Base-by-base conservation (phyloP, 495 filamentous ascomycete species). In the Talaromyces thailandensis region DNA sequence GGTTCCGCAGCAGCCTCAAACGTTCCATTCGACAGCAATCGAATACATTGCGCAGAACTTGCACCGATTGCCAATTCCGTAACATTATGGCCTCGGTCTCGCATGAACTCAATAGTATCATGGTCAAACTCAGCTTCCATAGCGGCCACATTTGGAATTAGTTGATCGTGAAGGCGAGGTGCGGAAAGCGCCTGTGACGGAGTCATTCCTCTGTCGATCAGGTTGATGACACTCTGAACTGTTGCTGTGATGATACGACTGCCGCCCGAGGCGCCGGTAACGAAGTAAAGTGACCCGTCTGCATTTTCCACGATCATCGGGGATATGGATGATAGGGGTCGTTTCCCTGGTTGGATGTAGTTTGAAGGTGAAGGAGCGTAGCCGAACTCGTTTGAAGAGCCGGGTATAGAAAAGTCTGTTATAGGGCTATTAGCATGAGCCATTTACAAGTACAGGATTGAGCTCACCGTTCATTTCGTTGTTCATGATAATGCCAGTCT, bases 401-500 rank as follows among this genome's bases (percentile, higher is more conserved):
- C 82, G 3, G 92, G 92, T 58, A 92, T 89, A n/a, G 84, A 88
- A 77, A 93, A 93, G 63, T 86, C 82, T 75, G 62, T 25, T 35
- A 56, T 23, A 24, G 5, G 11, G 37, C 6, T 55, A 37, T 59
- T 21, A 51, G 1, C 16, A 25, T 16, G 11, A 18, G 26, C 16
- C 25, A 43, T 1, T 25, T 24, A 11, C 23, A 24, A 50, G 11
- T n/a, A n/a, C 23, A 28, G 59, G 9, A 55, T 66, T 29, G 61
- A 11, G 52, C 67, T 64, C 71, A 82, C 89, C 90, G 69, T 96
- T 89, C 92, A 96, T 96, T 69, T 96, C 90, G 68, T 96, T 86
- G 71, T 97, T 97, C 86, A 93, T 89, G 55, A 96, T 89, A 56
- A 96, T 83, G 32, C 87, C 86, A 0, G 91, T 94, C 66, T 92